Conservation (phyloP, 1,284 basidiomycete genomes). For the Apiotrichum gamsii region DNA sequence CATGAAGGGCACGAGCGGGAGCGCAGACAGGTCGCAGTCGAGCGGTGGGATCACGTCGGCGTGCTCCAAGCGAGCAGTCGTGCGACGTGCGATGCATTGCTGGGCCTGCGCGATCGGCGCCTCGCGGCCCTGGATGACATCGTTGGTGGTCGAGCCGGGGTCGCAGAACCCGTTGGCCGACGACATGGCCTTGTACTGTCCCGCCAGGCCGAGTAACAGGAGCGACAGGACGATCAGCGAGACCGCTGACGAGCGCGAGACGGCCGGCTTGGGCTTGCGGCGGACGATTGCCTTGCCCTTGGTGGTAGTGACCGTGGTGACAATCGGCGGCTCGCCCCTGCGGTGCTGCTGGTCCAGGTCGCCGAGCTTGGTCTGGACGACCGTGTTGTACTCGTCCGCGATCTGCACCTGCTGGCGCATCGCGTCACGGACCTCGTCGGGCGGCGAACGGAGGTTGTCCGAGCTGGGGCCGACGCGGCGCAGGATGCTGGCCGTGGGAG, state of each 20-base stretch:
- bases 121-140: constrained; percentile 48
- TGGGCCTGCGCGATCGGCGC: constrained; percentile 51
- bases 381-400: constrained; percentile 31
- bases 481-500: constrained; percentile 20
- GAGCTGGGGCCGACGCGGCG: constrained; percentile 31
- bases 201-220: constrained; percentile 49
- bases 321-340: background rate
- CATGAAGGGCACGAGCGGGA: constrained; percentile 51
- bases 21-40: constrained; percentile 45
- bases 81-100: constrained; percentile 52
- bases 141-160: constrained; percentile 59
- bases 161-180: constrained; percentile 77
- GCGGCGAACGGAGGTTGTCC: constrained; percentile 34
- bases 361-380: constrained; percentile 28
- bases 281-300: constrained; percentile 13
- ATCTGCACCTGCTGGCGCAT: constrained; percentile 18
- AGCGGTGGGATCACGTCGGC: constrained; percentile 8
- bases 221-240: constrained; percentile 49
- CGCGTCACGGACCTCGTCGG: constrained; percentile 25
- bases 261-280: constrained; percentile 1
- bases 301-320: background rate
- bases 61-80: constrained; percentile 23
- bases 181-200: constrained; percentile 54
- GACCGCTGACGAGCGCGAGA: constrained; percentile 37
- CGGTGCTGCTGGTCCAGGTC: constrained; percentile 7